A percentile compares a stretch with the other conserved stretches of the same genome.
phyloP scores from a whole-genome alignment of 177 flowering plant species.

The Telopea speciosissima region DNA sequence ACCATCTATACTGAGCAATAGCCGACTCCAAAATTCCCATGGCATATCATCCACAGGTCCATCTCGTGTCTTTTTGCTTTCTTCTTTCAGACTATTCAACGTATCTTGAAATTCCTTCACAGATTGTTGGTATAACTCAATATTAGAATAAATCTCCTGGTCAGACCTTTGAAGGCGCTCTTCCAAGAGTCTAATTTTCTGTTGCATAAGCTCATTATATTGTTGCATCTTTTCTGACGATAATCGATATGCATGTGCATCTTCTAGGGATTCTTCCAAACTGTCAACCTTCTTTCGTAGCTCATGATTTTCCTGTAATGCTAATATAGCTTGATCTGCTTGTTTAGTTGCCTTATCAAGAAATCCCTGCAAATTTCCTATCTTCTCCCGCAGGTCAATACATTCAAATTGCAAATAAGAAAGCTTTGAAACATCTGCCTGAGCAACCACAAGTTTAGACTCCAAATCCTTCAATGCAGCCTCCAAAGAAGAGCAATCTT shows the following conservation, averaged over 20 bases:
- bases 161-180: constrained; percentile 82
- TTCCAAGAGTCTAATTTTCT: constrained; percentile 73
- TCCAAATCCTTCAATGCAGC: constrained; percentile 62
- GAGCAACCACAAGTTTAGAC: constrained; percentile 48
- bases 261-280: constrained; percentile 73
- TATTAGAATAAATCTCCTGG: constrained; percentile 68
- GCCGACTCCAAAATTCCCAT: constrained; percentile 85
- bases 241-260: constrained; percentile 46
- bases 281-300: constrained; percentile 73
- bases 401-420: constrained; percentile 55
- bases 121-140: constrained; percentile 82
- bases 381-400: constrained; percentile 54
- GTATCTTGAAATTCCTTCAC: constrained; percentile 77
- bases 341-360: constrained; percentile 72
- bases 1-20: constrained; percentile 76
- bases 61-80: constrained; percentile 52
- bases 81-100: constrained; percentile 58
- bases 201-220: constrained; percentile 68
- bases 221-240: constrained; percentile 64
- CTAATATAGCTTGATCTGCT: constrained; percentile 74
- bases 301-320: constrained; percentile 73
- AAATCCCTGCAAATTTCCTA: constrained; percentile 58
- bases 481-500: constrained; percentile 50
- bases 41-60: constrained; percentile 79
- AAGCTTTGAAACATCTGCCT: constrained; percentile 65